A percentile compares a stretch with the other conserved stretches of the same genome.
Conservation (phyloP, 1,284 basidiomycete species). For the Ustilago vetiveriae region DNA sequence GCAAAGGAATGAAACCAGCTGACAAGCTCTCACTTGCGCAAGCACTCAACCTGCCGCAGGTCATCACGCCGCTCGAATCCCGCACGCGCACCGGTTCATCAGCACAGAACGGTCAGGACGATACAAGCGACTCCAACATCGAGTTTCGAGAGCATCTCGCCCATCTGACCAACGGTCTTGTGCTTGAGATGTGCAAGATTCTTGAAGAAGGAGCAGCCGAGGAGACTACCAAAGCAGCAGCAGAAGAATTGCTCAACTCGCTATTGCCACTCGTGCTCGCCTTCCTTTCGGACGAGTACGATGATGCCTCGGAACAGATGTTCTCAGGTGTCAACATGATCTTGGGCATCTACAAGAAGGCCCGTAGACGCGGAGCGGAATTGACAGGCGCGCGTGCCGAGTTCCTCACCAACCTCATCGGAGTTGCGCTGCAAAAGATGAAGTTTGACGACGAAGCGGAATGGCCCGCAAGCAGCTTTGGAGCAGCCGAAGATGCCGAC, state of each 20-base stretch:
- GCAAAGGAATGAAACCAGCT: conserved; percentile 89
- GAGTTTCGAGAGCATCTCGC: conserved; percentile 90
- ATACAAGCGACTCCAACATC: conserved; percentile 76
- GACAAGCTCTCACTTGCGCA: conserved; percentile 92
- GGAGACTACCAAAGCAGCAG: conserved; percentile 76
- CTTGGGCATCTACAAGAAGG: conserved; percentile 62
- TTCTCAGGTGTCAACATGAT: conserved; percentile 56
- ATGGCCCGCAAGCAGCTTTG: conserved; percentile 75
- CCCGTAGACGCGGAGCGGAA: conserved; percentile 46
- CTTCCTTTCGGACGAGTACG: conserved; percentile 85
- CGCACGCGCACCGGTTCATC: conserved; percentile 47
- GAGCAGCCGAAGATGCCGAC: conserved; percentile 77
- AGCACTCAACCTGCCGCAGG: conserved; percentile 75
- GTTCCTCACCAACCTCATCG: conserved; percentile 80
- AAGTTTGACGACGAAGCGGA: conserved; percentile 75
- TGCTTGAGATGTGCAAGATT: conserved; percentile 85
- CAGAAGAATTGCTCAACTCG: conserved; percentile 76
- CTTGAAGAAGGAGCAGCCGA: conserved; percentile 74
- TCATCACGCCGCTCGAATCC: conserved; percentile 54
- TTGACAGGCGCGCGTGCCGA: conserved; percentile 67
- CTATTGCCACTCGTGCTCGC: conserved; percentile 83
- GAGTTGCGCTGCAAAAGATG: conserved; percentile 81
- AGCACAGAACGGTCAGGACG: conserved; percentile 61
- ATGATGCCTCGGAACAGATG: conserved; percentile 62
- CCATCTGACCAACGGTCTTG: conserved; percentile 82